phyloP scores from a whole-genome alignment of 768 basidiomycete genomes.

The Termitomyces titanicus region DNA sequence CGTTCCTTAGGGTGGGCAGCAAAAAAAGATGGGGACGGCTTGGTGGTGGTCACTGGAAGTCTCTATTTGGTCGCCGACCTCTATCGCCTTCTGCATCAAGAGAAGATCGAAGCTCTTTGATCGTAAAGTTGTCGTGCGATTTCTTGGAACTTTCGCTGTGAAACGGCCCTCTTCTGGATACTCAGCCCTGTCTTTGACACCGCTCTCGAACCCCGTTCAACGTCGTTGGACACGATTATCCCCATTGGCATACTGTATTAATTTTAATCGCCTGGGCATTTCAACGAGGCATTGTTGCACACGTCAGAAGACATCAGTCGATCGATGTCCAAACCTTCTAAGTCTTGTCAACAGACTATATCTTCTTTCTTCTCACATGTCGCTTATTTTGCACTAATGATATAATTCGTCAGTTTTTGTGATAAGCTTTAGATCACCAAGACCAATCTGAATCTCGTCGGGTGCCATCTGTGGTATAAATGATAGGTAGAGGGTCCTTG shows the following conservation, averaged over 20 bases:
- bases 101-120: not conserved
- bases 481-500: too few species aligned
- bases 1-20: slow-evolving; percentile 47
- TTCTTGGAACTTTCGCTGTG: not conserved
- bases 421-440: too few species aligned
- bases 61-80: slow-evolving; percentile 94
- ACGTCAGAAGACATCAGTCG: too few species aligned
- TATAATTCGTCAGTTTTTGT: too few species aligned
- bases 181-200: not conserved
- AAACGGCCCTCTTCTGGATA: not conserved
- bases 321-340: too few species aligned
- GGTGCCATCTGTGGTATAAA: too few species aligned
- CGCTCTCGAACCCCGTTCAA: not conserved
- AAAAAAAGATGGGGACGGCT: slow-evolving; percentile 35
- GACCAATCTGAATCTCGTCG: too few species aligned
- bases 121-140: not conserved
- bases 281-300: not conserved
- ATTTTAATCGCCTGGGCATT: not conserved
- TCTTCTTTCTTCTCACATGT: too few species aligned
- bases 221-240: not conserved
- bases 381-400: too few species aligned
- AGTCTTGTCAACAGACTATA: too few species aligned
- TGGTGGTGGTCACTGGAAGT: slow-evolving; percentile 85
- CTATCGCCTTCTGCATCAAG: slow-evolving; percentile 50
- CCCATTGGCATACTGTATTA: not conserved